These are phyloP conservation scores for Fomitopsis betulina DNA, from an alignment of 1,284 basidiomycete species.

Conservation along the genomic window DNA sequence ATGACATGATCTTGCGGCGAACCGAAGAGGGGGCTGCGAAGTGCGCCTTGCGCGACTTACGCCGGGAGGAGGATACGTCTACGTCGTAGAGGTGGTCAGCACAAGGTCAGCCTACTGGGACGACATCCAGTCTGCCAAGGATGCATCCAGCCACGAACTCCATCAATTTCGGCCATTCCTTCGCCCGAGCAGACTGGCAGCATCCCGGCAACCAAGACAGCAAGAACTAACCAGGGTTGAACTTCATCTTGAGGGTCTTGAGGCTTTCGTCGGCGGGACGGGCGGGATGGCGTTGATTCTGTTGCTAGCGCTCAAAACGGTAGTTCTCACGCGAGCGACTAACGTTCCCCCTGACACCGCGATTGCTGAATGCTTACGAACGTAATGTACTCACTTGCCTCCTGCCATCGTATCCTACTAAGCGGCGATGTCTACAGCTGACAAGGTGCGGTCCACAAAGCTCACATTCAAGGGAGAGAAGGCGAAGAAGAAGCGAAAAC, in stretches of 20 bases:
- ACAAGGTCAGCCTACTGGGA: constrained; percentile 13
- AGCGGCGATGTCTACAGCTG: constrained; percentile 36
- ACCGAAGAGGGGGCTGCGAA: constrained; percentile 90
- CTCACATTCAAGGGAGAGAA: constrained; percentile 89
- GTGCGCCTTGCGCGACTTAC: constrained; percentile 97
- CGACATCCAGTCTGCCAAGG: constrained; percentile 39
- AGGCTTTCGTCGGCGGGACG: constrained; percentile 43
- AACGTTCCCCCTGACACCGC: constrained; percentile 1
- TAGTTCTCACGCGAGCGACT: constrained; percentile 5
- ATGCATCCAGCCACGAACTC: constrained; percentile 50
- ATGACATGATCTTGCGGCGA: constrained; percentile 98
- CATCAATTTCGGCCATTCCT: constrained; percentile 23
- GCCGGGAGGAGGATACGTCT: constrained; percentile 87
- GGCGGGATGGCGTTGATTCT: constrained; percentile 1
- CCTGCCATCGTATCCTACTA: background rate
- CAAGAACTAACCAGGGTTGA: constrained; percentile 64
- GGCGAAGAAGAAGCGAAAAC: constrained; percentile 74
- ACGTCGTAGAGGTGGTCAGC: constrained; percentile 23
- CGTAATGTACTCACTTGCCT: background rate
- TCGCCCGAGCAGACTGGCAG: constrained; percentile 19
- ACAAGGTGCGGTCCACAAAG: constrained; percentile 60
- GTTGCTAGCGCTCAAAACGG: constrained; percentile 1
- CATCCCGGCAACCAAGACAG: constrained; percentile 12
- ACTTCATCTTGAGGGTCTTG: constrained; percentile 73
- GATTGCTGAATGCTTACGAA: background rate